Percentiles rank a stretch among this genome's conserved stretches.
Conservation (phyloP, 495 filamentous ascomycete genomes). For the Cercophora samala region DNA sequence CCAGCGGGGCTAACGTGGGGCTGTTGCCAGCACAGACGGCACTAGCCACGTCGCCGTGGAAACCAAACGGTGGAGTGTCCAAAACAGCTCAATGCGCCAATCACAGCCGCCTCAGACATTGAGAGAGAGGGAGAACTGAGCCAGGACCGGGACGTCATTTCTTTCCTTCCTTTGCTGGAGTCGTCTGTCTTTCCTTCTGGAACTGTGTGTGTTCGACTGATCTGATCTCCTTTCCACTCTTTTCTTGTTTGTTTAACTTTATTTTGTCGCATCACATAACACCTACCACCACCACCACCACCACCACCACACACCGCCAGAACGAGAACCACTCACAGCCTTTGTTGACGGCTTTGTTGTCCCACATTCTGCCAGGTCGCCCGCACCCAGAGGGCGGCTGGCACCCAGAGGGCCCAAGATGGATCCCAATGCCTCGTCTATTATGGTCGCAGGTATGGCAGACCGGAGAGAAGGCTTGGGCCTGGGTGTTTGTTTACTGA, state of each 20-base stretch:
- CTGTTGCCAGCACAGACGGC: neutral
- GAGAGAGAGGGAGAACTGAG: neutral
- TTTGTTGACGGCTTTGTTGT: neutral
- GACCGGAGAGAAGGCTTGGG: neutral
- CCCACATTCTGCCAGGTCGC: neutral
- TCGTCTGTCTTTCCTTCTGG: neutral
- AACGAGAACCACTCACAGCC: neutral
- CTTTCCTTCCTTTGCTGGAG: neutral
- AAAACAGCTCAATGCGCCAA: slow-evolving; percentile 25
- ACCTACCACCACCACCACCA: neutral
- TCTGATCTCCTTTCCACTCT: neutral
- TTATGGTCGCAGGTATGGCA: slow-evolving; percentile 59
- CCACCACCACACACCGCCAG: neutral
- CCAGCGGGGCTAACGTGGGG: slow-evolving; percentile 11
- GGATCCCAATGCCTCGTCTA: slow-evolving; percentile 44
- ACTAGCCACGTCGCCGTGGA: slow-evolving; percentile 19
- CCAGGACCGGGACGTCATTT: slow-evolving; percentile 10
- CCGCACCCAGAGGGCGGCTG: slow-evolving; percentile 9
- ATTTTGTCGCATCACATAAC: neutral
- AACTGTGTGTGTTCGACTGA: neutral
- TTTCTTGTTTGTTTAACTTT: neutral
- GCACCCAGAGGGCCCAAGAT: slow-evolving; percentile 28
- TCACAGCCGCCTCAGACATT: slow-evolving; percentile 5
- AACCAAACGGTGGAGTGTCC: slow-evolving; percentile 18
- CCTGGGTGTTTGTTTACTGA: slow-evolving; percentile 11